A percentile compares a stretch with the other conserved stretches of the same genome.
These are phyloP conservation scores for Magnaporthales sp. DNA, from an alignment of 2,329 filamentous ascomycete genomes.

Conservation along the genomic window DNA sequence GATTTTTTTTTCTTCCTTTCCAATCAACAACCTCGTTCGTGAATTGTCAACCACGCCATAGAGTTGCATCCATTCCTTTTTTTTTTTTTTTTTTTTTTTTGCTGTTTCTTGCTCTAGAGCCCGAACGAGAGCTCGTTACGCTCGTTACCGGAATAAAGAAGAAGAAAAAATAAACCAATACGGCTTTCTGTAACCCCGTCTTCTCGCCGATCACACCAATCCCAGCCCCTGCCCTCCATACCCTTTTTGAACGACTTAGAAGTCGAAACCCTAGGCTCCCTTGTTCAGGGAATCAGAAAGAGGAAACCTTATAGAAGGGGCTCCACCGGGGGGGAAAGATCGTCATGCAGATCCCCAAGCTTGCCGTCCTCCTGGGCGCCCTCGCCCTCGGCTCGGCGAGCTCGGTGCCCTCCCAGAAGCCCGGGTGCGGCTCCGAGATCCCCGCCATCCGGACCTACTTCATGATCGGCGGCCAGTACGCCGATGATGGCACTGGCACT, in stretches of 20 bases:
- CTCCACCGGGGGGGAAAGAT: not conserved
- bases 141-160: not conserved
- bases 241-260: too few relatives aligned
- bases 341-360: not conserved
- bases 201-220: too few relatives aligned
- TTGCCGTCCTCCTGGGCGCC: not conserved
- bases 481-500: not conserved
- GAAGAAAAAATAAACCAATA: too few relatives aligned
- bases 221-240: too few relatives aligned
- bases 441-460: slow-evolving; percentile 2
- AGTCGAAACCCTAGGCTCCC: not conserved
- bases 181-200: not conserved
- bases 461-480: slow-evolving; percentile 2
- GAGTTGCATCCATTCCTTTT: too few relatives aligned
- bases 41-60: too few relatives aligned
- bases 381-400: not conserved
- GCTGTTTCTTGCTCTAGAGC: not conserved
- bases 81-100: too few relatives aligned
- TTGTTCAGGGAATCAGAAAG: not conserved
- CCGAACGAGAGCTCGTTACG: not conserved
- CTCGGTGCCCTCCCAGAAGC: not conserved
- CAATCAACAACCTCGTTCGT: too few relatives aligned
- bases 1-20: too few relatives aligned
- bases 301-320: not conserved
- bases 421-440: not conserved